These are phyloP conservation scores for Dothidotthia symphoricarpi DNA, from an alignment of 2,329 filamentous ascomycete genomes.

Conservation along the genomic window DNA sequence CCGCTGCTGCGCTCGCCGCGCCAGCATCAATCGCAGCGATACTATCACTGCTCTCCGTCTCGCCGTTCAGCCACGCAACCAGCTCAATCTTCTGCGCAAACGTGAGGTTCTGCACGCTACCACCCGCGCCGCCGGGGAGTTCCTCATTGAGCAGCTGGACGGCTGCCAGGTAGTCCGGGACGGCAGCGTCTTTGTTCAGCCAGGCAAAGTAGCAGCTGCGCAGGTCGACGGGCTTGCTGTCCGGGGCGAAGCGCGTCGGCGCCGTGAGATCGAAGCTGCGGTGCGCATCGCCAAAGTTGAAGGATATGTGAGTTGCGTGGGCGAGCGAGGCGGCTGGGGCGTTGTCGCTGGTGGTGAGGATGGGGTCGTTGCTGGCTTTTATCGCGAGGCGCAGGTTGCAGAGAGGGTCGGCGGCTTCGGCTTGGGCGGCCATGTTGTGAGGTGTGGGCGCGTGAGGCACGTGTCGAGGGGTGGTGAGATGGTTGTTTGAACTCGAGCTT, in stretches of 20 bases:
- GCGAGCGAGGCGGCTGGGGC: slow-evolving; percentile 66
- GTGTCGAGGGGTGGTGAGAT: too few relatives aligned
- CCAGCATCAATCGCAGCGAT: slow-evolving; percentile 80
- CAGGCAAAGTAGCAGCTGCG: slow-evolving; percentile 96
- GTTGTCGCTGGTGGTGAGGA: slow-evolving; percentile 71
- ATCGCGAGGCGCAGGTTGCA: slow-evolving; percentile 82
- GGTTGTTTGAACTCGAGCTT: too few relatives aligned
- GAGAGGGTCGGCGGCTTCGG: slow-evolving; percentile 63
- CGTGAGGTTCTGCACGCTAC: slow-evolving; percentile 78
- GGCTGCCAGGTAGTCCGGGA: slow-evolving; percentile 86
- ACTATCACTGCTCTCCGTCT: slow-evolving; percentile 77
- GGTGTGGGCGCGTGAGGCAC: too few relatives aligned
- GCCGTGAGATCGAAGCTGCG: slow-evolving; percentile 67
- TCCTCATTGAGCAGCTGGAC: slow-evolving; percentile 79
- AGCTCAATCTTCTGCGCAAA: slow-evolving; percentile 91
- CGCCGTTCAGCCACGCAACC: slow-evolving; percentile 89
- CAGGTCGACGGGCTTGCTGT: slow-evolving; percentile 69
- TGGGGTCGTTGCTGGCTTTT: slow-evolving; percentile 64
- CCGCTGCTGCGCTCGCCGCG: slow-evolving; percentile 43
- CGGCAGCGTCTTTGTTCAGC: slow-evolving; percentile 85
- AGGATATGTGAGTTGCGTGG: slow-evolving; percentile 56
- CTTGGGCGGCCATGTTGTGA: slow-evolving; percentile 25
- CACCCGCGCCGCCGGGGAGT: slow-evolving; percentile 59
- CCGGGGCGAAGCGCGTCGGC: slow-evolving; percentile 81
- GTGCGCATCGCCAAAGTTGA: slow-evolving; percentile 62